Evolutionary conservation across 768 basidiomycete genomes (phyloP), one percentile per base, ranked within the genome.

Genomic region (Panus rudis): DNA sequence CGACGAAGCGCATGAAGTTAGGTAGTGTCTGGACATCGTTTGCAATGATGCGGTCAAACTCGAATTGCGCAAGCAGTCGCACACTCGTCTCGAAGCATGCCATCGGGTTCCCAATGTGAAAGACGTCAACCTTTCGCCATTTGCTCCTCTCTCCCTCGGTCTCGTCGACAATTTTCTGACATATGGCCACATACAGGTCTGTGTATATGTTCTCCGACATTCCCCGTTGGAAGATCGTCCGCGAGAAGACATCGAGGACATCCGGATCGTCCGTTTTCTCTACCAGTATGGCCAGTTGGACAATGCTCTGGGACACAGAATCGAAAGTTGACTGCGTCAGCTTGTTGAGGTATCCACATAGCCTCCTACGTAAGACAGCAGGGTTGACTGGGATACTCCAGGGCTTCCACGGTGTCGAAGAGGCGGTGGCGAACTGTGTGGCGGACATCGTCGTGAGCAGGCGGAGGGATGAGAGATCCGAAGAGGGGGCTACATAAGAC

Each of bases 271-370:
- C 70, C 55, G 71, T 69, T 43, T 67, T 57, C 52, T 68, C 63
- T 11, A 68, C 69, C 8, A 20, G 6, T 8, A 35, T 17, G 50
- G 64, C 66, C 34, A 73, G 71, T 66, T 70, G 72, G 37, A 73
- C 62, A 50, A 78, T 73, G 52, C 71, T 69, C 32, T 63, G 56
- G 30, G 73, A 68, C 49, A 77, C 70, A 30, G 65, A 64, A 39
- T 72, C 71, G 60, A 77, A 75, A 48, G 68, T 69, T 48, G 71
- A 67, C 47, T 68, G 58, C 3, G 75, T 73, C 27, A 79, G 65
- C 64, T 75, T 77, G 71, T 79, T 79, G 50, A 79, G 67, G 42
- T 78, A 57, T 32, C 72, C 66, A 56, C 76, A 76, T 54, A 77
- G 68, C 54, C 72, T 72, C 40, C 71, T 65, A 43, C 72, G 68